Evolutionary conservation across 176 grass and related monocot species (phyloP).

Genomic region (Calamus simplicifolius): DNA sequence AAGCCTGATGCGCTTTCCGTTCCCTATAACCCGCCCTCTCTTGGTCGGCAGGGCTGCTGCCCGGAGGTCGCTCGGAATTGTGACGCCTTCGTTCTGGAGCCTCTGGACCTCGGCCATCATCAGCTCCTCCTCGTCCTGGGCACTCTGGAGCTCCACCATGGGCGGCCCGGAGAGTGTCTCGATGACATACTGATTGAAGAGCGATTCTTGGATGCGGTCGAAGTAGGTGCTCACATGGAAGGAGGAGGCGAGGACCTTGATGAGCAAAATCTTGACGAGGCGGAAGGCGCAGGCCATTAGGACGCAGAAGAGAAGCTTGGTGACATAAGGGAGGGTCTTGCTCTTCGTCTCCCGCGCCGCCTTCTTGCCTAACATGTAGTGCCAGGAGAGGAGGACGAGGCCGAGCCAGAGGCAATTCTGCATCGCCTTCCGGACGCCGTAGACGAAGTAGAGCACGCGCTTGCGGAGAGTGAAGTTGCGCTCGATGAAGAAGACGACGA

Average conservation of each 20-base stretch:
- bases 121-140: conserved; percentile 37
- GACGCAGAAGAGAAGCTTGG: conserved; percentile 78
- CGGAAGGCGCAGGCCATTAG: conserved; percentile 65
- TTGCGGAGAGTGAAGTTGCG: conserved; percentile 84
- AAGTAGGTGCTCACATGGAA: conserved; percentile 99
- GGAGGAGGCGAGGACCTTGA: conserved; percentile 87
- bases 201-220: conserved; percentile 82
- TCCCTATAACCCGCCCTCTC: background rate
- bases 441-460: conserved; percentile 95
- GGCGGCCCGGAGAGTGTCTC: conserved; percentile 84
- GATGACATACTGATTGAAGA: conserved; percentile 97
- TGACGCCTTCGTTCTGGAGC: conserved; percentile 57
- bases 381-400: conserved; percentile 74
- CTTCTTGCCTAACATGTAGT: conserved; percentile 57
- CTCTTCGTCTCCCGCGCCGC: conserved; percentile 26
- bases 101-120: conserved; percentile 72
- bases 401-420: conserved; percentile 90
- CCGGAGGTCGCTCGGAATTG: conserved; percentile 55
- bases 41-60: conserved; percentile 31
- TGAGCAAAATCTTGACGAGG: conserved; percentile 75
- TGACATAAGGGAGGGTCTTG: conserved; percentile 62
- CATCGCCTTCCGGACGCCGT: conserved; percentile 71
- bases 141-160: conserved; percentile 29
- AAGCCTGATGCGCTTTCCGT: conserved; percentile 29
- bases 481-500: conserved; percentile 76